Evolutionary conservation across 345 rosid species (phyloP).

Genomic region (Ceriops zippeliana): DNA sequence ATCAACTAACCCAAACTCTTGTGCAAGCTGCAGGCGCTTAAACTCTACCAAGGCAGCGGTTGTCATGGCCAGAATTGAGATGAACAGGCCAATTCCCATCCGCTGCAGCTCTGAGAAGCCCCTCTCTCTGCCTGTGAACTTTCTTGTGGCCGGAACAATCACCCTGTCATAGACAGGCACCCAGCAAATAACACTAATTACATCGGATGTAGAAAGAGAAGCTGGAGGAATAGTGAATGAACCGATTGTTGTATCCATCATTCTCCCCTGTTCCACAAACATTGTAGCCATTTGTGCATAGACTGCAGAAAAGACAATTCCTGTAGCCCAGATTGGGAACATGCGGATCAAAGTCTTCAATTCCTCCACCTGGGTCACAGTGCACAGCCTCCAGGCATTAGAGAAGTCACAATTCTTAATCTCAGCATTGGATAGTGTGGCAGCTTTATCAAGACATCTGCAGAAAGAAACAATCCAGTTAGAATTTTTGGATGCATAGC

Average conservation of each 20-base stretch:
- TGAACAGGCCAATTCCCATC: constrained; percentile 86
- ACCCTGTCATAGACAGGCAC: constrained; percentile 77
- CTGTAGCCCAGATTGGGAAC: constrained; percentile 94
- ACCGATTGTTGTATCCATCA: constrained; percentile 77
- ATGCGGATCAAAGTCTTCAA: constrained; percentile 79
- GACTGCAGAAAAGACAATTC: constrained; percentile 75
- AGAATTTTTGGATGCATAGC: background rate
- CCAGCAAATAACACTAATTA: constrained; percentile 75
- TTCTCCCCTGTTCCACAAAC: constrained; percentile 62
- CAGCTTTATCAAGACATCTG: constrained; percentile 93
- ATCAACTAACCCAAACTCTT: constrained; percentile 66
- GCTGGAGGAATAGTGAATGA: constrained; percentile 90
- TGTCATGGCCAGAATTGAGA: constrained; percentile 65
- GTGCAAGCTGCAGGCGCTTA: constrained; percentile 54
- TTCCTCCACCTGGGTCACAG: constrained; percentile 75
- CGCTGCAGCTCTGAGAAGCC: constrained; percentile 88
- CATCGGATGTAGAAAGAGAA: constrained; percentile 71
- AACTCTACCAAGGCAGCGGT: constrained; percentile 43
- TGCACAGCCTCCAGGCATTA: constrained; percentile 78
- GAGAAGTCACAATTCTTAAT: constrained; percentile 46
- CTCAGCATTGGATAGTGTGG: constrained; percentile 60
- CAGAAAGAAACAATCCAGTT: background rate
- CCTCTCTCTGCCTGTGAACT: constrained; percentile 72
- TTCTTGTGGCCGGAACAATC: constrained; percentile 70
- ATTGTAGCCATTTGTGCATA: constrained; percentile 86